Evolutionary conservation across 306 rosid genomes (phyloP).

Genomic region (Cucurbita maxima): DNA sequence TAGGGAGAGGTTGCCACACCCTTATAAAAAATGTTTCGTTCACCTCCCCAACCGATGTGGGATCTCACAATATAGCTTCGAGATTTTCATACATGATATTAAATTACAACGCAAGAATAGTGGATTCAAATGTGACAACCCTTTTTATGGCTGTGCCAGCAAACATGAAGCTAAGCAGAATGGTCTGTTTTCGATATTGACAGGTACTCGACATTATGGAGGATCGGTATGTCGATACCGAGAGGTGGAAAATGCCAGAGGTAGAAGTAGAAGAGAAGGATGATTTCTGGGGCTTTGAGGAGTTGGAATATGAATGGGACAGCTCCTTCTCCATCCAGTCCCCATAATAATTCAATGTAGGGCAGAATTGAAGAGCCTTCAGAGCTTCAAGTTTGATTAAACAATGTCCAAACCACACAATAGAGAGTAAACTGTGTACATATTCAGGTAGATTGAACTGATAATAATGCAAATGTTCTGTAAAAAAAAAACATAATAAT

Average conservation of each 20-base stretch:
- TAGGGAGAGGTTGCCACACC: too few species aligned
- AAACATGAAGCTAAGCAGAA: background rate
- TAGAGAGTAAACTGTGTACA: constrained; percentile 1
- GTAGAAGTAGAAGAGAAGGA: constrained; percentile 56
- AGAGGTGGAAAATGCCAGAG: constrained; percentile 80
- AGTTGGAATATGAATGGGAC: constrained; percentile 66
- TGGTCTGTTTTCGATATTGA: background rate
- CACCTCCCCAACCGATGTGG: too few species aligned
- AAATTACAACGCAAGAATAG: too few species aligned
- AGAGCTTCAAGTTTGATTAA: background rate
- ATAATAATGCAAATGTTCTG: background rate
- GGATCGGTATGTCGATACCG: constrained; percentile 39
- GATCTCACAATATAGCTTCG: background rate
- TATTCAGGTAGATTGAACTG: background rate
- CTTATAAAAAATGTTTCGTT: too few species aligned
- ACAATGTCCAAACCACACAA: constrained; percentile 1
- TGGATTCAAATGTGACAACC: background rate
- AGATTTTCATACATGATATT: background rate
- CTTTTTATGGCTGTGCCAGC: background rate
- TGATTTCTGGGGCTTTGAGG: constrained; percentile 86
- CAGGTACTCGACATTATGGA: constrained; percentile 80
- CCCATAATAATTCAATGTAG: constrained; percentile 28
- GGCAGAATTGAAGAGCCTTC: background rate
- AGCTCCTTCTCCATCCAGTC: constrained; percentile 55
- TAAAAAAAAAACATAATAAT: background rate